Evolutionary conservation across 805 yeast species (phyloP).

Genomic region (Grigorovia yakushimaensis): DNA sequence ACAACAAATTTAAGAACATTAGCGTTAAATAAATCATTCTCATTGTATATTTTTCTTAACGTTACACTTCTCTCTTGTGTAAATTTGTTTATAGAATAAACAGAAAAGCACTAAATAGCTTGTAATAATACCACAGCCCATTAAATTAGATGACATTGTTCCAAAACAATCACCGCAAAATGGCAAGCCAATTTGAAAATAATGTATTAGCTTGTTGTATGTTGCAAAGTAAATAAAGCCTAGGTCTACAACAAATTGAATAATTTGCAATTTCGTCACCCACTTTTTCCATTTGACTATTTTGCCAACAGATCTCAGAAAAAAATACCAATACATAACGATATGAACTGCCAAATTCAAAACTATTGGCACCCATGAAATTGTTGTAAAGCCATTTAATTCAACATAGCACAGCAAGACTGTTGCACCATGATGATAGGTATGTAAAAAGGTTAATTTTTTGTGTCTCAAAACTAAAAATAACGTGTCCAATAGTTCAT

Average conservation of each 20-base stretch:
- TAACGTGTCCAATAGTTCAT: slow-evolving; percentile 84
- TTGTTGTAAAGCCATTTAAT: slow-evolving; percentile 79
- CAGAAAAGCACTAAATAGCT: slow-evolving; percentile 67
- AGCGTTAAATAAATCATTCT: too few species aligned
- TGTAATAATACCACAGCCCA: slow-evolving; percentile 68
- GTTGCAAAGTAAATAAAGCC: slow-evolving; percentile 88
- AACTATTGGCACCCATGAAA: slow-evolving; percentile 89
- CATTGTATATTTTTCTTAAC: too few species aligned
- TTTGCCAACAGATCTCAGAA: slow-evolving; percentile 83
- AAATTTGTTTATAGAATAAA: slow-evolving; percentile 70
- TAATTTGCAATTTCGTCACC: slow-evolving; percentile 93
- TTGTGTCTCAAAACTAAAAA: slow-evolving; percentile 88
- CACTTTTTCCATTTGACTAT: slow-evolving; percentile 99
- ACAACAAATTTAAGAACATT: too few species aligned
- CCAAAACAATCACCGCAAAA: slow-evolving; percentile 69
- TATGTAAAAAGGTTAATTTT: slow-evolving; percentile 84
- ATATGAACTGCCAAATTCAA: slow-evolving; percentile 89
- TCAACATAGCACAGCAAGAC: slow-evolving; percentile 91
- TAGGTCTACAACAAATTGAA: slow-evolving; percentile 85
- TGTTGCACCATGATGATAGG: slow-evolving; percentile 97
- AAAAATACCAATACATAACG: slow-evolving; percentile 96
- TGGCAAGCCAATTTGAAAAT: slow-evolving; percentile 33
- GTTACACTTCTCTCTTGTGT: slow-evolving; percentile 34
- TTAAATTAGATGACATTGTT: slow-evolving; percentile 56
- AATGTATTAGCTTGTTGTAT: slow-evolving; percentile 48